Evolutionary conservation across 371 early-diverging fungal genomes (phyloP).

Genomic region (Rhizopus sp.): DNA sequence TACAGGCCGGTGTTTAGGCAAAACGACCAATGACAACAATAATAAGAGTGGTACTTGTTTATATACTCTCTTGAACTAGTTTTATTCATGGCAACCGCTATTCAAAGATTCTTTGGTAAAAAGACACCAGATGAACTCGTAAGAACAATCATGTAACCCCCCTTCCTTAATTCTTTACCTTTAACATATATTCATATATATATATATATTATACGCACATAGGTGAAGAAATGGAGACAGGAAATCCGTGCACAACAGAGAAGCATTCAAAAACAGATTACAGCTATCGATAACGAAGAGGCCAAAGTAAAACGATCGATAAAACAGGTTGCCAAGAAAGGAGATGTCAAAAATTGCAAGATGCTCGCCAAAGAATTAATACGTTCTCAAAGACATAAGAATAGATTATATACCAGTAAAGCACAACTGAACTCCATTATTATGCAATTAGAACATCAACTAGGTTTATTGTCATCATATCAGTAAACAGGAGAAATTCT

Average conservation of each 20-base stretch:
- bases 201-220: not conserved
- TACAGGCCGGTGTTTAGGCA: not conserved
- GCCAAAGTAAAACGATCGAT: constrained; percentile 76
- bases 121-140: constrained; percentile 67
- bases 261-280: constrained; percentile 83
- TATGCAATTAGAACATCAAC: constrained; percentile 90
- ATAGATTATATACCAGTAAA: constrained; percentile 83
- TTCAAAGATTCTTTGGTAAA: constrained; percentile 68
- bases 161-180: not conserved
- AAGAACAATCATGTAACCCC: constrained; percentile 12
- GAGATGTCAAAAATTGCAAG: constrained; percentile 77
- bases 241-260: constrained; percentile 87
- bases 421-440: constrained; percentile 91
- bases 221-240: constrained; percentile 92
- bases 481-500: not conserved
- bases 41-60: constrained; percentile 1
- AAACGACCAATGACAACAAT: not conserved
- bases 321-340: constrained; percentile 88
- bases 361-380: constrained; percentile 87
- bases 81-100: constrained; percentile 40
- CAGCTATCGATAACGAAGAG: constrained; percentile 82
- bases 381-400: constrained; percentile 76
- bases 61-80: constrained; percentile 2
- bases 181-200: not conserved
- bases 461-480: constrained; percentile 54